A percentile compares a stretch with the other conserved stretches of the same genome.
Conservation (phyloP, 163 green algal species). For the Scenedesmus sp. region DNA sequence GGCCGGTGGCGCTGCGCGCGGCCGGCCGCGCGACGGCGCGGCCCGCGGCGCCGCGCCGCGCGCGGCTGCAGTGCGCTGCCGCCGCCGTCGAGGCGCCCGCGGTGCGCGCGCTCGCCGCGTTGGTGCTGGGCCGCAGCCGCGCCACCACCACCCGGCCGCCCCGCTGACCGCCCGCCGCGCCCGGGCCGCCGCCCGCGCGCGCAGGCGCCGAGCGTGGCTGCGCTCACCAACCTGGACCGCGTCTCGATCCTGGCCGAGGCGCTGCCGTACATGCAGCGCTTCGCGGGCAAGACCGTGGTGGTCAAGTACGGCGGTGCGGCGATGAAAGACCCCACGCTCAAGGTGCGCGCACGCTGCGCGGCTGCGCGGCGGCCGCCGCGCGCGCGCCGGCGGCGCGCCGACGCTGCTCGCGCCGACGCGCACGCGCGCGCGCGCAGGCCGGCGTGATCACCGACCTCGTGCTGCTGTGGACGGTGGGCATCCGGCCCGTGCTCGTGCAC, state of each 20-base stretch:
- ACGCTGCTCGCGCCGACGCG: neutral
- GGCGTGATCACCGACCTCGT: constrained; percentile 96
- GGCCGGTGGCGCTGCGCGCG: no score
- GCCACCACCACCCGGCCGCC: no score
- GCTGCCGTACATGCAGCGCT: constrained; percentile 97
- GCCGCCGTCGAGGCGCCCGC: no score
- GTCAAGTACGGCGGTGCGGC: constrained; percentile 99
- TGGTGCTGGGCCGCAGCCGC: no score
- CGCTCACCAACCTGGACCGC: constrained; percentile 75
- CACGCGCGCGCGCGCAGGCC: constrained; percentile 56
- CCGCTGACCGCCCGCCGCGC: neutral
- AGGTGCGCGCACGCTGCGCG: constrained; percentile 69
- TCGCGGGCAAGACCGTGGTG: constrained; percentile 95
- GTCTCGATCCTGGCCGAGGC: constrained; percentile 95
- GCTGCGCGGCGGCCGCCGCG: neutral
- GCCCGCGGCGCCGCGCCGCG: no score
- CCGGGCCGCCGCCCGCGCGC: neutral
- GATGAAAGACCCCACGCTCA: constrained; percentile 97
- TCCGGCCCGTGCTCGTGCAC: constrained; percentile 95
- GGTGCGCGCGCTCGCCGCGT: no score
- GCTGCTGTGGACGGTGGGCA: constrained; percentile 92
- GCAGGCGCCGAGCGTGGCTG: constrained; percentile 1
- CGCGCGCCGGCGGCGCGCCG: neutral
- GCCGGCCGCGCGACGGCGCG: no score
- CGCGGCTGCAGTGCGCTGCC: no score